Evolutionary conservation across 257 asterid species (phyloP), one percentile per base, ranked within the genome.

Genomic region (Solanum tarapatanum): DNA sequence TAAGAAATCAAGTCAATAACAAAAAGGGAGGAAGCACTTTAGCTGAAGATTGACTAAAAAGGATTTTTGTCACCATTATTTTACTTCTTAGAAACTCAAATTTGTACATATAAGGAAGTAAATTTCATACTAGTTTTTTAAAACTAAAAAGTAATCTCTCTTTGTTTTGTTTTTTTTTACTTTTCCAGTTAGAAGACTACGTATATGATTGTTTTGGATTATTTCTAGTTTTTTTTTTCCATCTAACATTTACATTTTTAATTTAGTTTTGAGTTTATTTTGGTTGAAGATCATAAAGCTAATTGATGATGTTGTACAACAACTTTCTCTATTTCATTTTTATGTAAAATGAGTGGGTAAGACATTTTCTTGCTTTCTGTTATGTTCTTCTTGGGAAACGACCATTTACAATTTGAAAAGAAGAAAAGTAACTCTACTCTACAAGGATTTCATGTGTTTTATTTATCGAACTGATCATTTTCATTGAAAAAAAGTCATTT

Each of bases 1-100:
- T 91, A 92, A 91, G 89, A 88, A 89, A 88, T 89, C 85, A 82
- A 37, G 85, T 82, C 82, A 85, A 68, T 62, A 43, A 85, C 87
- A 48, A 82, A 28, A 82, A 17, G 85, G 69, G 3, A 82, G 85
- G 41, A 48, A 82, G 19, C 69, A 17, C 58, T 5, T 48, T 48
- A 45, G 85, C 41, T 80, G 69, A 80, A 17, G 85, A 80, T 79
- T 79, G 66, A 43, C 84, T 32, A 26, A 26, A 43, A 28, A 26
- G 69, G 85, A 51, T 28, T 76, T 48, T 28, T 82, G 28, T 82
- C 28, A 45, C 19, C 68, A 82, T 82, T 66, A 66, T 74, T 35
- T 35, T 82, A 28, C 85, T 7, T 80, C 41, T 7, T 82, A 28
- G 69, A 48, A 82, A 82, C 26, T 4, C 41, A 17, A 26, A 16